phyloP scores from a whole-genome alignment of 164 flowering plant species.

The Macadamia integrifolia region DNA sequence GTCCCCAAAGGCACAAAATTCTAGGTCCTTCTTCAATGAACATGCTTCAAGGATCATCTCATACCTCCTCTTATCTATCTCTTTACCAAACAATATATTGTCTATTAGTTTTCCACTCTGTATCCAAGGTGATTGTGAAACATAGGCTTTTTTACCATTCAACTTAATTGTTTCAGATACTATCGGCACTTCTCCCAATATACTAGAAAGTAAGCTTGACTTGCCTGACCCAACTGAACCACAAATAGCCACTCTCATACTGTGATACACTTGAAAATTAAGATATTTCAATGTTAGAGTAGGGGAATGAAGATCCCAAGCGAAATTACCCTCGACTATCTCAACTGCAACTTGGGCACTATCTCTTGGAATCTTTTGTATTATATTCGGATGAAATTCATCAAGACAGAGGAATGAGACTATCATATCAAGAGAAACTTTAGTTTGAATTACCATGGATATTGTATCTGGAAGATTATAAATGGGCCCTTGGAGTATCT shows the following conservation, averaged over 20 bases:
- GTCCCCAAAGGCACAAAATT: too few relatives aligned
- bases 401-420: too few relatives aligned
- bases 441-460: too few relatives aligned
- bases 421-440: too few relatives aligned
- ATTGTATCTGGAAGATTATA: too few relatives aligned
- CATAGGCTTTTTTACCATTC: conserved; percentile 75
- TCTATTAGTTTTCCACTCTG: conserved; percentile 84
- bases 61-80: conserved; percentile 62
- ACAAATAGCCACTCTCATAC: too few relatives aligned
- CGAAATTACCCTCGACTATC: conserved; percentile 37
- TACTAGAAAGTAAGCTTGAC: too few relatives aligned
- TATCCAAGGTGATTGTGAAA: conserved; percentile 88
- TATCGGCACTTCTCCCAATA: too few relatives aligned
- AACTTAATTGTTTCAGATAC: conserved; percentile 38
- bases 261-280: conserved; percentile 53
- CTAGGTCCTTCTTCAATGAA: too few relatives aligned
- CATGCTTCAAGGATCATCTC: conserved; percentile 83
- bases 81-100: conserved; percentile 71
- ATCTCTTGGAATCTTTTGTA: conserved; percentile 45
- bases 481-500: too few relatives aligned
- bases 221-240: too few relatives aligned
- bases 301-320: conserved; percentile 22
- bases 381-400: conserved; percentile 32
- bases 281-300: conserved; percentile 35
- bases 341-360: too few relatives aligned